Evolutionary conservation across 2,329 filamentous ascomycete genomes (phyloP), one percentile per base, ranked within the genome.

Genomic region (Aspergillus melleus): DNA sequence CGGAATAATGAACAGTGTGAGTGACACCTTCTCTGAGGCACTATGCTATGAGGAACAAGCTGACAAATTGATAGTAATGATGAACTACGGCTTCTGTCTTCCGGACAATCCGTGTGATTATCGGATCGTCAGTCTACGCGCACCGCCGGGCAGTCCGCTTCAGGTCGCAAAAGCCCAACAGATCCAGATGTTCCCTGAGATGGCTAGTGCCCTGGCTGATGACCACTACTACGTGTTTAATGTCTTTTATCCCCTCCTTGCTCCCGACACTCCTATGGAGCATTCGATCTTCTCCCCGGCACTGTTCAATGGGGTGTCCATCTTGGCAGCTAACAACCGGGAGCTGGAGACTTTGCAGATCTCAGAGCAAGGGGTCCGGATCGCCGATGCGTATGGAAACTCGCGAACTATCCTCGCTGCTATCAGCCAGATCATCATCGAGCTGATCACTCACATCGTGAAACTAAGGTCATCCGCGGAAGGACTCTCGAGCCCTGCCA

Each of bases 1-100:
- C 90, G 91, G 74, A 90, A 88, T 6, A 92, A 92, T 67, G 88
- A 88, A 60, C 88, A 91, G 75, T 77, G 80, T 77, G 61, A 51
- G 75, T 62, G 29, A 29, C 46, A 14, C 10, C 16, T 50, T 24
- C 22, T 16, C 26, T 4, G 19, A 11, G 16, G 36, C 5, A n/a
- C 2, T 16, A 8, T 8, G 6, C 2, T 6, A 42, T n/a, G 36
- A n/a, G 36, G 36, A n/a, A 4, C 19, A 49, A 2, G 50, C 32
- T 64, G 49, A 58, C 39, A n/a, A 3, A 11, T 51, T 8, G 32
- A 6, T 49, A 79, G 76, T 79, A 58, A 74, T 81, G 69, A 73
- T 80, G 65, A 79, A 77, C 55, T 81, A 81, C 58, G 78, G 78
- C 11, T 81, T 81, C 66, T 78, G 77, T 44, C 70, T 79, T n/a